Percentiles rank a stretch among this genome's conserved stretches.
phyloP scores from a whole-genome alignment of 2,329 filamentous ascomycete genomes.

The Fusarium scirpi region DNA sequence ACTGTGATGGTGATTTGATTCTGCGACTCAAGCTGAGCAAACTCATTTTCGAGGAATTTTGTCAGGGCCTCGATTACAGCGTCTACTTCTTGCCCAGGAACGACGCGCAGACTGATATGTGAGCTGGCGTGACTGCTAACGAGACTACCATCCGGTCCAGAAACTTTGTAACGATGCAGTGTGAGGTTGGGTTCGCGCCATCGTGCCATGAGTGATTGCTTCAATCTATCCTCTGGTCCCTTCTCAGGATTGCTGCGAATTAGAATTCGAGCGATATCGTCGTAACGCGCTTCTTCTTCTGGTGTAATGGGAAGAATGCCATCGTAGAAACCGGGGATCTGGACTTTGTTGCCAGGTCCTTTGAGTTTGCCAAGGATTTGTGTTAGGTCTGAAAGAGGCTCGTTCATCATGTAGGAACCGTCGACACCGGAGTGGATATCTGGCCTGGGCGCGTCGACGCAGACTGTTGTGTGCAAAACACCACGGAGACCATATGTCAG shows the following conservation, averaged over 20 bases:
- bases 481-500: constrained; percentile 94
- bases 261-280: constrained; percentile 83
- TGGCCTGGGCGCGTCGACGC: constrained; percentile 85
- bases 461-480: constrained; percentile 91
- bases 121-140: constrained; percentile 92
- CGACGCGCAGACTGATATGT: constrained; percentile 88
- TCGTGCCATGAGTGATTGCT: constrained; percentile 86
- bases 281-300: constrained; percentile 83
- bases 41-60: constrained; percentile 76
- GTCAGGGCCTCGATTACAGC: constrained; percentile 77
- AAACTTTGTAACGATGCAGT: constrained; percentile 92
- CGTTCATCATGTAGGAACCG: constrained; percentile 88
- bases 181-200: constrained; percentile 97
- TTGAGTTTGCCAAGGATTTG: constrained; percentile 85
- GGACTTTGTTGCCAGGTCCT: constrained; percentile 81
- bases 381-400: constrained; percentile 92
- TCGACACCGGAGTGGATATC: constrained; percentile 98
- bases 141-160: constrained; percentile 89
- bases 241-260: constrained; percentile 75
- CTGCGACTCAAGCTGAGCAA: constrained; percentile 79
- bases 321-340: constrained; percentile 91
- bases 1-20: constrained; percentile 86
- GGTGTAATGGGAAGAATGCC: constrained; percentile 79
- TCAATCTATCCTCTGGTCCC: constrained; percentile 74
- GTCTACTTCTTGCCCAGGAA: constrained; percentile 90